Base-by-base conservation (phyloP, 805 yeast genomes). In the Lachancea sp. region DNA sequence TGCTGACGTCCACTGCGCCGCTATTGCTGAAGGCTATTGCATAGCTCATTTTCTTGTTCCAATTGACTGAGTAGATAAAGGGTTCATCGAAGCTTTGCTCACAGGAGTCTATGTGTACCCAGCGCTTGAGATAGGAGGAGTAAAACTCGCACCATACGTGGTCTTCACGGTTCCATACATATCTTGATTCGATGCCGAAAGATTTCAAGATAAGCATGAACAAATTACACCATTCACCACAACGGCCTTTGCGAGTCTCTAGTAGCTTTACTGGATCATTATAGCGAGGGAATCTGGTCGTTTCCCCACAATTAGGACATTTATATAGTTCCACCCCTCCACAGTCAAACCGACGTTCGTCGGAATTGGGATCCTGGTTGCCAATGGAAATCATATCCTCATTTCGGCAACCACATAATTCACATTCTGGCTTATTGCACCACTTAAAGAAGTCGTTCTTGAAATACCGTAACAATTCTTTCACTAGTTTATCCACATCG, bases 81-180 rank as follows among this genome's bases (percentile, higher is more conserved):
- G 97, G 97, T 45, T 85, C 76, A 59, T 90, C 95, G 62, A 71
- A 87, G 0, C 89, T 79, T 35, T 77, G 80, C 51, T 89, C 97
- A 58, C 97, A 90, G 7, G 86, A 75, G 54, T 89, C 97, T 13
- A 84, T 65, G 60, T 90, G 97, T 15, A 89, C 70, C 97, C 97
- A 90, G 40, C 87, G 62, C 32, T 71, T 60, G 47, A 75, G 66
- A 16, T 63, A 53, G 0, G 52, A 58, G 1, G 95, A 83, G 57
- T 77, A 89, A 51, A 83, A 81, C 55, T 90, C 97, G 52, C 94
- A 83, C 97, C 97, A 90, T 1, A 86, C 97, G 58, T 90, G 97
- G 58, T 90, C 97, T 57, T 90, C 97, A 6, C 74, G 67, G 58
- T 87, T 88, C 94, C 94, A 85, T 2, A 89, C 65, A 54, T 82